These are phyloP conservation scores for Aleurites moluccanus DNA, from an alignment of 441 rosid genomes.

Conservation along the genomic window DNA sequence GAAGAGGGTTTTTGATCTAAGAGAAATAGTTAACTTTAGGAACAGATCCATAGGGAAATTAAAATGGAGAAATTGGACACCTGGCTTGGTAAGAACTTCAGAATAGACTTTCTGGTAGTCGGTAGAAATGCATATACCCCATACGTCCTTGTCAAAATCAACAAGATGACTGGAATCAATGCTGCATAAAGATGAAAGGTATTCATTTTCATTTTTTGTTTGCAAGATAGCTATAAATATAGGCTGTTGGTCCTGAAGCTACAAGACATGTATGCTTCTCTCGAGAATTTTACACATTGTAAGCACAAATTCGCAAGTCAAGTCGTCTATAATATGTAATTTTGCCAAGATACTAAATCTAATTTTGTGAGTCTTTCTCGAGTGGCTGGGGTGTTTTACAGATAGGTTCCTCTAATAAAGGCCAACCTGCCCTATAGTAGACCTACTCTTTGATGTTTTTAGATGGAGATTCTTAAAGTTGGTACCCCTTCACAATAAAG, in stretches of 20 bases:
- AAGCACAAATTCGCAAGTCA: constrained; percentile 7
- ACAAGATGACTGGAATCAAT: not conserved
- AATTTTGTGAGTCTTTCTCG: not conserved
- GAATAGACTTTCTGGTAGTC: constrained; percentile 29
- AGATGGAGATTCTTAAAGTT: not conserved
- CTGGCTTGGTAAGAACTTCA: constrained; percentile 74
- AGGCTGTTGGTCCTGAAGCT: constrained; percentile 12
- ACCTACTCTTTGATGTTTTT: not conserved
- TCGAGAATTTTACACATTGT: not conserved
- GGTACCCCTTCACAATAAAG: too few relatives aligned
- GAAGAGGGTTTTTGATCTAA: constrained; percentile 65
- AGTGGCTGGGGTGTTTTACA: not conserved
- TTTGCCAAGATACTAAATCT: not conserved
- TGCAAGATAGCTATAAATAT: constrained; percentile 38
- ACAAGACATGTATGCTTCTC: constrained; percentile 1
- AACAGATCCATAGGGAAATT: constrained; percentile 82
- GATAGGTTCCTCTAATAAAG: not conserved
- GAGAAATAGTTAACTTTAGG: constrained; percentile 65
- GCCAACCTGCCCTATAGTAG: not conserved
- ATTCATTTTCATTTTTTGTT: constrained; percentile 12
- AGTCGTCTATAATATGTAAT: constrained; percentile 14
- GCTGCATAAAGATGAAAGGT: constrained; percentile 17
- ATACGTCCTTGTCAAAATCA: not conserved
- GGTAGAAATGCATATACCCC: not conserved
- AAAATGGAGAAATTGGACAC: constrained; percentile 96